Conservation (phyloP, 2,329 filamentous ascomycete genomes). For the Ceratocystis destructans region DNA sequence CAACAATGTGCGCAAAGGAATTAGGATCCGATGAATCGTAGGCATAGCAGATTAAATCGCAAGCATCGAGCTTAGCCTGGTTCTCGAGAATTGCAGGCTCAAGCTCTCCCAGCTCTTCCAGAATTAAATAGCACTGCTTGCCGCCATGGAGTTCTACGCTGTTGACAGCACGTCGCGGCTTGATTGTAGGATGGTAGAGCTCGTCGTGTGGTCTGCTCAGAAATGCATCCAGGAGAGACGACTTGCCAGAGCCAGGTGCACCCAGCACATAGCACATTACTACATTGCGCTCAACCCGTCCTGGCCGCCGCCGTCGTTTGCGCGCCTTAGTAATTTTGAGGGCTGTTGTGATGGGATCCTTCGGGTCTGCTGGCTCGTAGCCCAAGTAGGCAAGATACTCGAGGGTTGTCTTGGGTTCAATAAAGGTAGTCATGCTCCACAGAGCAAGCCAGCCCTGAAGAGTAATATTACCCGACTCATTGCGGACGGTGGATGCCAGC, state of each 20-base stretch:
- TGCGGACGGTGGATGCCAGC: slow-evolving; percentile 87
- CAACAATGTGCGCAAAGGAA: slow-evolving; percentile 82
- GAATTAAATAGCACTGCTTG: slow-evolving; percentile 91
- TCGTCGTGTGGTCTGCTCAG: slow-evolving; percentile 74
- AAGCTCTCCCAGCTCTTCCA: slow-evolving; percentile 90
- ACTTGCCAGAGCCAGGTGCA: slow-evolving; percentile 76
- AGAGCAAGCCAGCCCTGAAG: slow-evolving; percentile 96
- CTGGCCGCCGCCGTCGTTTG: slow-evolving; percentile 67
- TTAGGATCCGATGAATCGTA: slow-evolving; percentile 97
- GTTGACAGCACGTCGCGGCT: slow-evolving; percentile 85
- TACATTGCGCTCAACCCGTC: slow-evolving; percentile 83
- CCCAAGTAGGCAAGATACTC: slow-evolving; percentile 94
- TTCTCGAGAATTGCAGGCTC: slow-evolving; percentile 93
- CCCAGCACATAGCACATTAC: slow-evolving; percentile 88
- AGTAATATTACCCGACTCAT: slow-evolving; percentile 89
- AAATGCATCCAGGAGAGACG: slow-evolving; percentile 78
- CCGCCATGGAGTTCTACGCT: slow-evolving; percentile 91
- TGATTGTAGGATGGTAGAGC: slow-evolving; percentile 85
- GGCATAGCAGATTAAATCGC: slow-evolving; percentile 85
- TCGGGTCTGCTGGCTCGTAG: slow-evolving; percentile 69
- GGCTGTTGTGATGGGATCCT: slow-evolving; percentile 64
- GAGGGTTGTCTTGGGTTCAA: slow-evolving; percentile 85
- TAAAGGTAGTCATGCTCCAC: slow-evolving; percentile 99
- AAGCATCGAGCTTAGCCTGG: slow-evolving; percentile 73
- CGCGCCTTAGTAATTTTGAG: slow-evolving; percentile 86